Evolutionary conservation across 345 rosid species (phyloP).

Genomic region (Passiflora organensis): DNA sequence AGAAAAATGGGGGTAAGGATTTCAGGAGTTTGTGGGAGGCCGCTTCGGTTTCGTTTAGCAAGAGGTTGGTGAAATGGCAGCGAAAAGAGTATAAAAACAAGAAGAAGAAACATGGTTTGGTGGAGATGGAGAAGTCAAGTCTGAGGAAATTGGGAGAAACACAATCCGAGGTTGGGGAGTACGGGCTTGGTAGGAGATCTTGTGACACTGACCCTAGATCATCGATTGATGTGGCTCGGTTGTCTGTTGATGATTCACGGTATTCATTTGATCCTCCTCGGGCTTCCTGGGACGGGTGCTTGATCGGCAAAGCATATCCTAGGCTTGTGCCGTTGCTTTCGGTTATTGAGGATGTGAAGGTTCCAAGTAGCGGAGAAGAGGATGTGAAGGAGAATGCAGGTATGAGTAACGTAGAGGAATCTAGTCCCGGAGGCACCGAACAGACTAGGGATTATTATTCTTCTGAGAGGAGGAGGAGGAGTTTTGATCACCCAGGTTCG

Average conservation of each 20-base stretch:
- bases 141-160: conserved; percentile 26
- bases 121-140: conserved; percentile 1
- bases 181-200: conserved; percentile 50
- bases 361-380: conserved; percentile 25
- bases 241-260: conserved; percentile 36
- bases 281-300: conserved; percentile 75
- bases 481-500: conserved; percentile 23
- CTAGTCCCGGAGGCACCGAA: conserved; percentile 27
- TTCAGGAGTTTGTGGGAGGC: conserved; percentile 37
- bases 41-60: conserved; percentile 44
- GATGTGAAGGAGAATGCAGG: conserved; percentile 27
- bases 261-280: conserved; percentile 67
- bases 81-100: conserved; percentile 28
- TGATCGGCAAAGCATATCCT: conserved; percentile 52
- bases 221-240: conserved; percentile 24
- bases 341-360: conserved; percentile 51
- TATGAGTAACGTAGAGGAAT: conserved; percentile 13
- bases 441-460: conserved; percentile 31
- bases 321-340: conserved; percentile 42
- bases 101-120: conserved; percentile 4
- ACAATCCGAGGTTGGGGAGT: conserved; percentile 39
- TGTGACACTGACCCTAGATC: conserved; percentile 45
- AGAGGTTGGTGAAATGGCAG: conserved; percentile 50
- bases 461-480: conserved; percentile 24
- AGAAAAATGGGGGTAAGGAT: conserved; percentile 25